A percentile compares a stretch with the other conserved stretches of the same genome.
Evolutionary conservation across 2,329 filamentous ascomycete genomes (phyloP).

Genomic region (Geosmithia putterillii): DNA sequence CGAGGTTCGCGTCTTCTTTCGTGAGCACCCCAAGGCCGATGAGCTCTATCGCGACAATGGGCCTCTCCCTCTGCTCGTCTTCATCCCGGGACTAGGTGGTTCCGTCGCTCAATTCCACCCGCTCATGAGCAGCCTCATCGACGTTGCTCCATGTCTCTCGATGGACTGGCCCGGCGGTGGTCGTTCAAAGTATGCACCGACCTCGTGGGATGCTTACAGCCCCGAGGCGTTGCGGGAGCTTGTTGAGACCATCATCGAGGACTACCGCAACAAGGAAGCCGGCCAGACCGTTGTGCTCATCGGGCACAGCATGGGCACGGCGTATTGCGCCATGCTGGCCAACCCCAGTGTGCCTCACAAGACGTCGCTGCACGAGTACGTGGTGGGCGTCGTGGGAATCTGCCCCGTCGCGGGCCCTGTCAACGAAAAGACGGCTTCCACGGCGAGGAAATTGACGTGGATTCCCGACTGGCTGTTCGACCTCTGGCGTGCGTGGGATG

Average conservation of each 20-base stretch:
- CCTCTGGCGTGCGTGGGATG: slow-evolving; percentile 65
- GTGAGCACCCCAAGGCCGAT: slow-evolving; percentile 68
- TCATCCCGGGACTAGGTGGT: slow-evolving; percentile 87
- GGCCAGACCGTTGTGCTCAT: slow-evolving; percentile 67
- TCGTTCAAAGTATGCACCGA: slow-evolving; percentile 60
- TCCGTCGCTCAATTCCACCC: slow-evolving; percentile 80
- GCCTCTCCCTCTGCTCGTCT: slow-evolving; percentile 74
- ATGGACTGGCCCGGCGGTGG: slow-evolving; percentile 90
- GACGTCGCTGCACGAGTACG: slow-evolving; percentile 43
- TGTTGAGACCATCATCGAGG: slow-evolving; percentile 60
- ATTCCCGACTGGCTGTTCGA: slow-evolving; percentile 65
- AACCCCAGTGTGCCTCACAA: slow-evolving; percentile 27
- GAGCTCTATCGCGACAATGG: slow-evolving; percentile 64
- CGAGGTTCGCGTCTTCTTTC: slow-evolving; percentile 70
- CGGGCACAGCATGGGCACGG: slow-evolving; percentile 84
- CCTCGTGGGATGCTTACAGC: slow-evolving; percentile 66
- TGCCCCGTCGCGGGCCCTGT: slow-evolving; percentile 63
- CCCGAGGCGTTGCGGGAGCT: slow-evolving; percentile 65
- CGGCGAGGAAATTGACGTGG: slow-evolving; percentile 46
- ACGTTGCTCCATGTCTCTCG: slow-evolving; percentile 67
- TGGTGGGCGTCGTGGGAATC: slow-evolving; percentile 69
- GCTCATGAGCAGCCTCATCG: slow-evolving; percentile 67
- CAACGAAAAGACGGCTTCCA: slow-evolving; percentile 26
- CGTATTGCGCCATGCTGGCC: slow-evolving; percentile 61
- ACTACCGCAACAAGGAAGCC: slow-evolving; percentile 52